These are phyloP conservation scores for Phoma sp. DNA, from an alignment of 2,329 filamentous ascomycete genomes.

Conservation along the genomic window DNA sequence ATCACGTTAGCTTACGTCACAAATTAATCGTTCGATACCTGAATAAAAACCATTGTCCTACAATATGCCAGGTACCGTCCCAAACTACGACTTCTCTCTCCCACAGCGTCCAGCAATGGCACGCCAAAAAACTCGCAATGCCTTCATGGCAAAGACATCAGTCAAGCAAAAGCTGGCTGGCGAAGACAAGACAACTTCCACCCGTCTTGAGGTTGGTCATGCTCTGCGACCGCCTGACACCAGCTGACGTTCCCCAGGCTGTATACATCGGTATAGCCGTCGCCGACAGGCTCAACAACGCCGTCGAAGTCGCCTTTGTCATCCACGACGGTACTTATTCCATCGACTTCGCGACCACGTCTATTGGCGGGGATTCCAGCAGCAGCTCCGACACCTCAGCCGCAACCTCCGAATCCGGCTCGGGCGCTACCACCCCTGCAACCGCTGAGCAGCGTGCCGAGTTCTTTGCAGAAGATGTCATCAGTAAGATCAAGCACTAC, in stretches of 20 bases:
- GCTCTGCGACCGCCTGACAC: neutral
- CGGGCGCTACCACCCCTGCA: constrained; percentile 21
- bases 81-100: neutral
- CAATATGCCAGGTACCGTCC: constrained; percentile 8
- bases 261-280: constrained; percentile 70
- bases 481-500: constrained; percentile 64
- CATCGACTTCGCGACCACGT: constrained; percentile 69
- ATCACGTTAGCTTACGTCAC: constrained; percentile 19
- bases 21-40: constrained; percentile 7
- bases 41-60: neutral
- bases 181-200: constrained; percentile 18
- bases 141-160: constrained; percentile 35
- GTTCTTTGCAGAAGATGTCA: constrained; percentile 63
- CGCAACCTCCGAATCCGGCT: constrained; percentile 10
- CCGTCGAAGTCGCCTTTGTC: constrained; percentile 62
- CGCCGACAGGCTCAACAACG: constrained; percentile 57
- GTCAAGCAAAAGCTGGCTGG: constrained; percentile 27
- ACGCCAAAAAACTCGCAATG: constrained; percentile 31
- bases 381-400: constrained; percentile 10
- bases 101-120: constrained; percentile 22
- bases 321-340: constrained; percentile 78
- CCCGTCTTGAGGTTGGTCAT: constrained; percentile 25
- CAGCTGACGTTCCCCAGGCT: constrained; percentile 23
- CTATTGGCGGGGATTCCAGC: constrained; percentile 9
- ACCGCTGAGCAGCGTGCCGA: constrained; percentile 24